These are phyloP conservation scores for Hypoxylon sp. DNA, from an alignment of 2,329 filamentous ascomycete genomes.

Conservation along the genomic window DNA sequence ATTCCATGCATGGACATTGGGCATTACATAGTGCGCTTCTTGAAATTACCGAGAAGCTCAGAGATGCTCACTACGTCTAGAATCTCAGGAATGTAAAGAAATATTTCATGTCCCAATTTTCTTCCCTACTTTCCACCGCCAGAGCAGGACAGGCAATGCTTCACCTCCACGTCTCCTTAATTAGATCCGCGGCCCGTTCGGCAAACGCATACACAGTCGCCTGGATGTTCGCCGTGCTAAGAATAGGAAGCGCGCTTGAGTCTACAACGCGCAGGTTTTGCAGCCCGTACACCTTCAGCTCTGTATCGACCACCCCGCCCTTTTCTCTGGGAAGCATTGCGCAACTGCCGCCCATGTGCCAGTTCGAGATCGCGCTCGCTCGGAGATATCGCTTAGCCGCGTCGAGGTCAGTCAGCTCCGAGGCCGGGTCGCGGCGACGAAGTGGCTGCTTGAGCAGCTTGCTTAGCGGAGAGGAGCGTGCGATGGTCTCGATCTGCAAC, in stretches of 20 bases:
- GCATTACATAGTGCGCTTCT: too few species aligned
- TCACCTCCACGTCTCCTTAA: background rate
- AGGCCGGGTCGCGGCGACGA: background rate
- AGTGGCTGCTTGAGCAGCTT: slow-evolving; percentile 27
- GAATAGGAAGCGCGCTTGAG: background rate
- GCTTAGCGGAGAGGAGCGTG: slow-evolving; percentile 8
- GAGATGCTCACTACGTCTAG: slow-evolving; percentile 7
- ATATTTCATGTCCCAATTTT: background rate
- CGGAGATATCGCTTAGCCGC: slow-evolving; percentile 30
- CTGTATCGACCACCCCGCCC: background rate
- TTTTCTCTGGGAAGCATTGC: background rate
- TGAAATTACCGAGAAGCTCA: background rate
- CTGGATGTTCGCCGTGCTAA: background rate
- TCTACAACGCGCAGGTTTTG: background rate
- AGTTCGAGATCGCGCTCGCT: slow-evolving; percentile 33
- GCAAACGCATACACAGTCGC: background rate
- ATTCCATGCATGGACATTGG: slow-evolving; percentile 14
- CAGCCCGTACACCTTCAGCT: background rate
- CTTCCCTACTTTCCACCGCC: background rate
- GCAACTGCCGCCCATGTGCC: slow-evolving; percentile 32
- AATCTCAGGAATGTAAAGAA: slow-evolving; percentile 13
- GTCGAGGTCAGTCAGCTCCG: slow-evolving; percentile 3
- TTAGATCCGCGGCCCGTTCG: background rate
- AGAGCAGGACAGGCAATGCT: background rate
- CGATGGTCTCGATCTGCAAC: slow-evolving; percentile 24